Evolutionary conservation across 2,329 filamentous ascomycete genomes (phyloP), one percentile per base, ranked within the genome.

Genomic region (Fusarium annulatum): DNA sequence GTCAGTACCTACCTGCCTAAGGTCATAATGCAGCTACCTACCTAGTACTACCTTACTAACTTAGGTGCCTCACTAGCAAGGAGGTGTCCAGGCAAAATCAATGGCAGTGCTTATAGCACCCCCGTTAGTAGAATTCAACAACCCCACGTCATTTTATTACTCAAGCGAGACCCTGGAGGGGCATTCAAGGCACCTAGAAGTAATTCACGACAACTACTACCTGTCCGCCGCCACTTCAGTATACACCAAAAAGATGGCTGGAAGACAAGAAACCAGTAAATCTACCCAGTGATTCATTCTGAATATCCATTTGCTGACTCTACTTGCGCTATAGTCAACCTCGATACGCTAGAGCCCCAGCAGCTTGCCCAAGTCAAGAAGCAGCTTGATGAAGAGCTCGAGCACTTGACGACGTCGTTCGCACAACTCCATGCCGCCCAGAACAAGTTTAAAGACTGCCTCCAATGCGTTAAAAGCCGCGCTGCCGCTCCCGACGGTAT

Each of bases 331-430:
- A 8, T 75, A 90, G 88, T 90, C 75, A 88, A 88, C 76, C 86
- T 99, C 78, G 90, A 92, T 78, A 91, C 89, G 69, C 92, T 99
- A 79, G 93, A 92, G 77, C 88, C 92, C 33, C 93, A 94, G 75
- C 96, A 98, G 84, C 93, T 99, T 76, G 92, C 91, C 76, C 91
- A 94, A 78, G 92, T 99, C 76, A 98, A 99, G 87, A 95, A 96
- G 83, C 96, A 98, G 82, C 92, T 99, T 75, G 96, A 97, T 82
- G 92, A 96, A 79, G 96, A 99, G 84, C 92, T 99, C 74, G 94
- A 97, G 81, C 96, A 98, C 85, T 90, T 99, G 75, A 97, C 94
- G 5, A 89, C 87, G 64, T 98, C 96, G 15, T 97, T 97, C 85
- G 88, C 93, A 57, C 96, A 97, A 81, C 90, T 99, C 4, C 94